Conservation (phyloP, 805 yeast genomes). For the Pichia occidentalis region DNA sequence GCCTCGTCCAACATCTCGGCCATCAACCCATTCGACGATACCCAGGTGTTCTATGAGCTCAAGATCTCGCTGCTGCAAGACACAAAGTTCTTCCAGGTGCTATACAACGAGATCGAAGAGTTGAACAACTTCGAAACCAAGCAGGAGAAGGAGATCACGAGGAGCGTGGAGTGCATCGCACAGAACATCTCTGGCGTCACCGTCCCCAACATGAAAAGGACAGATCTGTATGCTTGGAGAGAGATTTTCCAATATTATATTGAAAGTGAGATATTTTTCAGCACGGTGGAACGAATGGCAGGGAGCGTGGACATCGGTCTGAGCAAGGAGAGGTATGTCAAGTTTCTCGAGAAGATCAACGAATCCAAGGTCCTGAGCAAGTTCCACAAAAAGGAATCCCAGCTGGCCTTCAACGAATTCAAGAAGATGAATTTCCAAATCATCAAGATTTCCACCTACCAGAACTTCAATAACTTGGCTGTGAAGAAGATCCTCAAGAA, state of each 20-base stretch:
- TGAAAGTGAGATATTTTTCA: slow-evolving; percentile 59
- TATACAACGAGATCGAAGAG: slow-evolving; percentile 46
- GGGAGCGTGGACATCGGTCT: slow-evolving; percentile 40
- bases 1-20: slow-evolving; percentile 16
- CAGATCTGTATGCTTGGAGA: slow-evolving; percentile 65
- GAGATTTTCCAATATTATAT: slow-evolving; percentile 58
- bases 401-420: slow-evolving; percentile 43
- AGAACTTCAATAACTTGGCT: slow-evolving; percentile 56
- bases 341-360: slow-evolving; percentile 36
- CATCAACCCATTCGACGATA: slow-evolving; percentile 23
- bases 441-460: slow-evolving; percentile 52
- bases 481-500: slow-evolving; percentile 64
- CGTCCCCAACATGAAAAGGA: slow-evolving; percentile 35
- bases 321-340: slow-evolving; percentile 37
- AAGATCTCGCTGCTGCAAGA: slow-evolving; percentile 46
- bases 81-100: slow-evolving; percentile 51
- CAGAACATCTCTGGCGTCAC: slow-evolving; percentile 33
- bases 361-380: slow-evolving; percentile 31
- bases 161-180: slow-evolving; percentile 38
- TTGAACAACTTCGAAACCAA: slow-evolving; percentile 38
- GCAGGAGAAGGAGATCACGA: slow-evolving; percentile 39
- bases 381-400: slow-evolving; percentile 43
- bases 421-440: slow-evolving; percentile 47
- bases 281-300: slow-evolving; percentile 34
- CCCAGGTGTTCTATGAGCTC: slow-evolving; percentile 17